Conservation (phyloP, 768 basidiomycete genomes). For the Porphyrellus cyaneotinctus region DNA sequence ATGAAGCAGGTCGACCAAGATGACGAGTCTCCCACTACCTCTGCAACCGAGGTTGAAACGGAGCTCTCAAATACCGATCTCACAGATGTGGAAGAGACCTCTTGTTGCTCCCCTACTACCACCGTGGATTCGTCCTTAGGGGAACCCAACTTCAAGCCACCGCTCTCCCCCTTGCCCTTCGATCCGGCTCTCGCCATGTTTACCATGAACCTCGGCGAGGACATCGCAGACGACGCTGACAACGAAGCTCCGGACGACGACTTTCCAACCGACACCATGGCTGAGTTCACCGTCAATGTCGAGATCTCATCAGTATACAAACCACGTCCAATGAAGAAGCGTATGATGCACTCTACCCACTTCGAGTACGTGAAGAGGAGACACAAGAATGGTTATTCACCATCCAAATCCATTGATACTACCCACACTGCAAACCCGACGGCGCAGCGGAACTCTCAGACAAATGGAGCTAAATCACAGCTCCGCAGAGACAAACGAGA, state of each 20-base stretch:
- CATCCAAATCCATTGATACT: conserved; percentile 1
- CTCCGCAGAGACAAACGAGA: conserved; percentile 47
- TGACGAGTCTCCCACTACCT: conserved; percentile 34
- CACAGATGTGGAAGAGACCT: conserved; percentile 36
- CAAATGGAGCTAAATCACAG: conserved; percentile 30
- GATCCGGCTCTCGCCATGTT: conserved; percentile 36
- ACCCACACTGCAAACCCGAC: not conserved
- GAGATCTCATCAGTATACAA: conserved; percentile 73
- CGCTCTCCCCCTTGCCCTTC: conserved; percentile 19
- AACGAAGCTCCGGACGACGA: conserved; percentile 15
- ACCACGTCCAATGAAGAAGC: conserved; percentile 59
- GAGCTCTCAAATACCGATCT: conserved; percentile 35
- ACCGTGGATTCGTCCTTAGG: conserved; percentile 6
- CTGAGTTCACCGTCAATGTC: conserved; percentile 46
- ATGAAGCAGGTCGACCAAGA: conserved; percentile 28
- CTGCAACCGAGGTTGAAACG: conserved; percentile 39
- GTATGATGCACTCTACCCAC: conserved; percentile 26
- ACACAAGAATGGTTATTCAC: conserved; percentile 27
- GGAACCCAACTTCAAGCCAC: not conserved
- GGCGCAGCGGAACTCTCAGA: conserved; percentile 1
- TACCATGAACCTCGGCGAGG: conserved; percentile 45
- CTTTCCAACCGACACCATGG: not conserved
- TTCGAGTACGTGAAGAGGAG: conserved; percentile 14
- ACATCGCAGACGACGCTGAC: conserved; percentile 32
- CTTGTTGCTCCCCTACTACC: conserved; percentile 3